Conservation (phyloP, 1,284 basidiomycete genomes). For the Ganoderma sinense region DNA sequence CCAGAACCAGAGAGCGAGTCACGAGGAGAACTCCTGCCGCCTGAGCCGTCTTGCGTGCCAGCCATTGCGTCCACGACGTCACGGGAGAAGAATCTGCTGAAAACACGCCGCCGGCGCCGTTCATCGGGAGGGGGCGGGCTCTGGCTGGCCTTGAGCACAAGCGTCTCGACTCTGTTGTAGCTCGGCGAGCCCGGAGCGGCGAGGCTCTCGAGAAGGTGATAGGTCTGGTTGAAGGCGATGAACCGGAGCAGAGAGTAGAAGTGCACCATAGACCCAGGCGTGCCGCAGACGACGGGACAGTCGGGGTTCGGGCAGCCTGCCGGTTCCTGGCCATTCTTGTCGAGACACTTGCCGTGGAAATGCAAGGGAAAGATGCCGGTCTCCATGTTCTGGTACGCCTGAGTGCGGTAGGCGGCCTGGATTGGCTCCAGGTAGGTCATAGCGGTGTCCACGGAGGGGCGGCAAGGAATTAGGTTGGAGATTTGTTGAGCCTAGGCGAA, state of each 20-base stretch:
- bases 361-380: conserved; percentile 64
- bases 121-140: background rate
- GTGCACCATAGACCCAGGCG: conserved; percentile 79
- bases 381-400: conserved; percentile 53
- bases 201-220: conserved; percentile 43
- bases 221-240: conserved; percentile 60
- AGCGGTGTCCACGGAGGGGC: conserved; percentile 40
- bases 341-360: conserved; percentile 81
- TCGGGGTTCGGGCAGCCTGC: conserved; percentile 79
- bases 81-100: conserved; percentile 15
- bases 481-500: conserved; percentile 46
- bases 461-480: conserved; percentile 41
- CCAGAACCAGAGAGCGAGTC: conserved; percentile 11
- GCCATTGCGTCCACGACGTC: conserved; percentile 1
- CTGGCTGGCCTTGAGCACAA: conserved; percentile 42
- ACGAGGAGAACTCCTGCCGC: background rate
- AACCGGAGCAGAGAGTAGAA: conserved; percentile 59
- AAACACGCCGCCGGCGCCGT: conserved; percentile 10
- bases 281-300: conserved; percentile 79
- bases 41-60: conserved; percentile 12
- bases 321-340: conserved; percentile 62
- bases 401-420: conserved; percentile 50
- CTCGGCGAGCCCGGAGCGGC: conserved; percentile 46
- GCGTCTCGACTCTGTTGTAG: conserved; percentile 50
- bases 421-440: conserved; percentile 55